Base-by-base conservation (phyloP, 768 basidiomycete species). In the Lentinus brumalis region DNA sequence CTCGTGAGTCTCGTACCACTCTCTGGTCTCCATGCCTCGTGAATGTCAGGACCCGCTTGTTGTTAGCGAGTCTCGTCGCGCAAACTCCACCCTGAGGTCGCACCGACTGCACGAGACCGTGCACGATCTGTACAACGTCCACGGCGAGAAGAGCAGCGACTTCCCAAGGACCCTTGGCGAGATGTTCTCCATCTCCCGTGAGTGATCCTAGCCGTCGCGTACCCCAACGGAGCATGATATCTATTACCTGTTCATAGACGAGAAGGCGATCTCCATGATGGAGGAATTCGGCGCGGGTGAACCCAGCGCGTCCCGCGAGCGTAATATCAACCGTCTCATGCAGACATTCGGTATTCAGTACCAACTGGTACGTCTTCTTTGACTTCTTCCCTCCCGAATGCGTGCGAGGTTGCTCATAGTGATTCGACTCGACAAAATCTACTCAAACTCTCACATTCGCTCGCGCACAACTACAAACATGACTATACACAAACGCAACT, bases 251-350 rank as follows among this genome's bases (percentile, higher is more conserved):
- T 2, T 9, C 5, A 6, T 51, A 71, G 72, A 41, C 12, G 56
- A 66, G 4, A 69, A 66, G 10, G 75, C 73, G 0, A 67, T 67
- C 14, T 54, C 58, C 29, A 70, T 77, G 15, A 60, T 73, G 56
- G 40, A 59, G n/a, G 75, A 77, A 18, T 78, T 77, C 63, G 73
- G 63, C 21, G 56, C 74, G 10, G 45, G 51, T 12, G 64, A 77
- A 6, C 74, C 76, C 0, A 40, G 5, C 41, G 8, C 39, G 3
- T 72, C 73, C 26, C 73, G 78, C 50, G 79, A 81, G 38, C 69
- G 70, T n/a, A 86, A 86, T 62, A 68, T 85, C 59, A 87, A 86
- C 63, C 68, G 71, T 32, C 78, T 87, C 69, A 81, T 86, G 77
- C 81, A 79, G 55, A 82, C 83, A 68, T 81, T 79, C 59, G 84